Evolutionary conservation across 257 asterid genomes (phyloP).

Genomic region (Solanum etuberosum): DNA sequence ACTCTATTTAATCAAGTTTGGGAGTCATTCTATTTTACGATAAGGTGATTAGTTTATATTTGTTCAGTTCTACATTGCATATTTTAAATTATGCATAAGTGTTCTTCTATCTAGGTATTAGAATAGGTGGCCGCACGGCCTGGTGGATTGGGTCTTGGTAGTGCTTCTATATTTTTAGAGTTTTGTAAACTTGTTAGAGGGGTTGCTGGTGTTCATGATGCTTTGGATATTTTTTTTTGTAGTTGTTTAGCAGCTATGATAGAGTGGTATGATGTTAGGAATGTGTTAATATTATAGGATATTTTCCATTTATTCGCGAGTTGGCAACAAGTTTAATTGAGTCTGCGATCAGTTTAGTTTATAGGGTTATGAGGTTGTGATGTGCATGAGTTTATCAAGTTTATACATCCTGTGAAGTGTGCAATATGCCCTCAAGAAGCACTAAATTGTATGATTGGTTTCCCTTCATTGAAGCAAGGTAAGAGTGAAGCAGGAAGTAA

Average conservation of each 20-base stretch:
- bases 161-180: constrained; percentile 42
- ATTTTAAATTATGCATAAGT: too few relatives aligned
- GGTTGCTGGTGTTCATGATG: constrained; percentile 27
- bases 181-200: constrained; percentile 30
- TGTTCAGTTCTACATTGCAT: neutral
- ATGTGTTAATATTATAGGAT: neutral
- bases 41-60: neutral
- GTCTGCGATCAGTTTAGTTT: neutral
- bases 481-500: neutral
- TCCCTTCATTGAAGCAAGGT: neutral
- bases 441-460: constrained; percentile 10
- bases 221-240: constrained; percentile 32
- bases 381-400: too few relatives aligned
- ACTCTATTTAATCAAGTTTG: neutral
- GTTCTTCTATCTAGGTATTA: neutral
- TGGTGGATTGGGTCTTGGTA: neutral
- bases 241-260: constrained; percentile 13
- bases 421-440: constrained; percentile 1
- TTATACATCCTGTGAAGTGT: too few relatives aligned
- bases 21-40: neutral
- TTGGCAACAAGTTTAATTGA: constrained; percentile 4
- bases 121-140: neutral
- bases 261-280: neutral
- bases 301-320: neutral
- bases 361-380: neutral